Evolutionary conservation across 2,329 filamentous ascomycete genomes (phyloP).

Genomic region (Hirsutella rhossiliensis): DNA sequence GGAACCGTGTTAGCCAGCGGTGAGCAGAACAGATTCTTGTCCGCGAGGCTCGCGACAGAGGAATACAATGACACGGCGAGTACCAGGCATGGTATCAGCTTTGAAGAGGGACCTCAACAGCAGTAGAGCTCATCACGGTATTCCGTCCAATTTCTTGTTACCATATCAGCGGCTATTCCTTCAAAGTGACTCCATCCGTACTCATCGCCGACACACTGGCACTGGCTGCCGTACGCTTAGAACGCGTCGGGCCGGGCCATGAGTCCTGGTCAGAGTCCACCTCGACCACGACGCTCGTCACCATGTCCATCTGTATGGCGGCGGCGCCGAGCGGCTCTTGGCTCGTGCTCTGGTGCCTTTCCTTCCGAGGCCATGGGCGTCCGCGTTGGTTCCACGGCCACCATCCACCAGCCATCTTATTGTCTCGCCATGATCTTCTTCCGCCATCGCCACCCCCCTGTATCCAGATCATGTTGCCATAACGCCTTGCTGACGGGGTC

Average conservation of each 20-base stretch:
- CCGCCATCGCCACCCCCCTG: conserved; percentile 13
- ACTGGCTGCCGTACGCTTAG: not conserved
- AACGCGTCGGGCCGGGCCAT: not conserved
- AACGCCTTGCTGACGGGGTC: conserved; percentile 21
- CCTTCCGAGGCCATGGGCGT: not conserved
- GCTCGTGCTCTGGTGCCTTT: conserved; percentile 11
- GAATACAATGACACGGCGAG: too few species aligned
- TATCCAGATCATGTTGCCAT: conserved; percentile 30
- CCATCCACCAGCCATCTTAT: not conserved
- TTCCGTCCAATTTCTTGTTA: not conserved
- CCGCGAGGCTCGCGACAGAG: too few species aligned
- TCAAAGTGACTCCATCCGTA: not conserved
- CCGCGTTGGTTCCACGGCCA: not conserved
- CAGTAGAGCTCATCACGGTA: not conserved
- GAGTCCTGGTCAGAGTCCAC: conserved; percentile 7
- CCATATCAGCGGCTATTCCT: not conserved
- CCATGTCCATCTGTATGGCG: conserved; percentile 31
- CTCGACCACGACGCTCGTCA: conserved; percentile 30
- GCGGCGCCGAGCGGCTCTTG: conserved; percentile 21
- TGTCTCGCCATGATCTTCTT: not conserved
- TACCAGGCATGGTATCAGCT: too few species aligned
- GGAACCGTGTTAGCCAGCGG: too few species aligned
- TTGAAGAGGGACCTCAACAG: not conserved
- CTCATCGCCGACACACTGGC: not conserved
- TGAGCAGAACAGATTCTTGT: too few species aligned